Percentiles rank a stretch among this genome's conserved stretches.
phyloP scores from a whole-genome alignment of 805 yeast species.

The Torulaspora indica region DNA sequence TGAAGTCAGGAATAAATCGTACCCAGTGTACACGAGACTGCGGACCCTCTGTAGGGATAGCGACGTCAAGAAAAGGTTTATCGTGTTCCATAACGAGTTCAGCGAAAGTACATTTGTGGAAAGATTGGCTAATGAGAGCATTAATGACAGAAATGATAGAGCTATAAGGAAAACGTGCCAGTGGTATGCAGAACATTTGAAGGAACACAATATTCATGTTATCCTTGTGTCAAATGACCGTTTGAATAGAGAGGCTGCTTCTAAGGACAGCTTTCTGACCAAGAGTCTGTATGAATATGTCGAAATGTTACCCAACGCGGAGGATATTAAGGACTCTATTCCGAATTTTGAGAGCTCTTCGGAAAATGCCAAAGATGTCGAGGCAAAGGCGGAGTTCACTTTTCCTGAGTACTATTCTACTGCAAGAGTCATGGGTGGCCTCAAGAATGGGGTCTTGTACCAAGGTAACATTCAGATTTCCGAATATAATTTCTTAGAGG shows the following conservation, averaged over 20 bases:
- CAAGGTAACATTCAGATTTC: slow-evolving; percentile 81
- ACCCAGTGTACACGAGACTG: slow-evolving; percentile 81
- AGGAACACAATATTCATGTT: slow-evolving; percentile 40
- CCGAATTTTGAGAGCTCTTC: slow-evolving; percentile 48
- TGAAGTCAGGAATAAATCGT: slow-evolving; percentile 82
- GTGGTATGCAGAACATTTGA: slow-evolving; percentile 70
- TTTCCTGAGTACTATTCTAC: slow-evolving; percentile 76
- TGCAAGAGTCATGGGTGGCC: slow-evolving; percentile 84
- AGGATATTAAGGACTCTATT: slow-evolving; percentile 71
- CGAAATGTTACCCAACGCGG: slow-evolving; percentile 60
- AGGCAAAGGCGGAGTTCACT: slow-evolving; percentile 45
- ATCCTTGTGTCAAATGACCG: slow-evolving; percentile 75
- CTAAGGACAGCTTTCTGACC: slow-evolving; percentile 44
- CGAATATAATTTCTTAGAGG: slow-evolving; percentile 85
- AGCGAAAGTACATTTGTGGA: slow-evolving; percentile 61
- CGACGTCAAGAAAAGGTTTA: slow-evolving; percentile 64
- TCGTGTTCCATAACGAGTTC: slow-evolving; percentile 92
- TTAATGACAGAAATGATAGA: slow-evolving; percentile 87
- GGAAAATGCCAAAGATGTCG: slow-evolving; percentile 21
- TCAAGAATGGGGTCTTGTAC: slow-evolving; percentile 77
- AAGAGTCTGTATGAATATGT: slow-evolving; percentile 65
- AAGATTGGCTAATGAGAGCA: slow-evolving; percentile 60
- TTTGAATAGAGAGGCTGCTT: slow-evolving; percentile 56
- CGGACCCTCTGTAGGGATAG: slow-evolving; percentile 63
- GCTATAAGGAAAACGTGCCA: slow-evolving; percentile 72